A percentile compares a stretch with the other conserved stretches of the same genome.
Conservation (phyloP, 495 filamentous ascomycete species). For the Wilcoxina mikolae region DNA sequence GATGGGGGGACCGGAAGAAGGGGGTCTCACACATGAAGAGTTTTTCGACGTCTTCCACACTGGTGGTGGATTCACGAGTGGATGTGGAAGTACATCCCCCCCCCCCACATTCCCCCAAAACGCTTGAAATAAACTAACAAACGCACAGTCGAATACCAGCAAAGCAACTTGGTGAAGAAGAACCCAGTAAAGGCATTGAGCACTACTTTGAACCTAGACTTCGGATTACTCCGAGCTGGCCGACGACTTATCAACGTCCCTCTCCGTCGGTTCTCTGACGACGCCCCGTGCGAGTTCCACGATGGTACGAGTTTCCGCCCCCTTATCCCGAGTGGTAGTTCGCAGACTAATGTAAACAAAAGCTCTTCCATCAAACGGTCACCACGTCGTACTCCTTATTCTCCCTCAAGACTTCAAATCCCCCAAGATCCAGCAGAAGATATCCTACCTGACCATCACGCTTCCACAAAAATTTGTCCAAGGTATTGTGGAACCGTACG, state of each 20-base stretch:
- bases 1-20: constrained; percentile 27
- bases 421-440: not conserved
- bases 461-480: constrained; percentile 5
- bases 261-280: constrained; percentile 34
- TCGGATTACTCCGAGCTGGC: constrained; percentile 9
- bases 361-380: constrained; percentile 32
- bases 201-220: not conserved
- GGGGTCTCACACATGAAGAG: constrained; percentile 19
- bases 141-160: constrained; percentile 14
- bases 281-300: constrained; percentile 32
- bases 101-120: not conserved
- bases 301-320: constrained; percentile 28
- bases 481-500: constrained; percentile 10
- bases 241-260: constrained; percentile 19
- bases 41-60: constrained; percentile 19
- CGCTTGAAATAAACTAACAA: not conserved
- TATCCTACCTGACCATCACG: constrained; percentile 18
- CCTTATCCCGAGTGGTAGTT: not conserved
- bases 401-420: constrained; percentile 21
- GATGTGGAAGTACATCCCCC: constrained; percentile 12
- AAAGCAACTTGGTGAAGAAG: constrained; percentile 11
- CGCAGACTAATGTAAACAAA: not conserved
- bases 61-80: constrained; percentile 23
- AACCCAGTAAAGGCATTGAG: not conserved
- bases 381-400: constrained; percentile 34